phyloP scores from a whole-genome alignment of 2,329 filamentous ascomycete species.

The Apiospora arundinis region DNA sequence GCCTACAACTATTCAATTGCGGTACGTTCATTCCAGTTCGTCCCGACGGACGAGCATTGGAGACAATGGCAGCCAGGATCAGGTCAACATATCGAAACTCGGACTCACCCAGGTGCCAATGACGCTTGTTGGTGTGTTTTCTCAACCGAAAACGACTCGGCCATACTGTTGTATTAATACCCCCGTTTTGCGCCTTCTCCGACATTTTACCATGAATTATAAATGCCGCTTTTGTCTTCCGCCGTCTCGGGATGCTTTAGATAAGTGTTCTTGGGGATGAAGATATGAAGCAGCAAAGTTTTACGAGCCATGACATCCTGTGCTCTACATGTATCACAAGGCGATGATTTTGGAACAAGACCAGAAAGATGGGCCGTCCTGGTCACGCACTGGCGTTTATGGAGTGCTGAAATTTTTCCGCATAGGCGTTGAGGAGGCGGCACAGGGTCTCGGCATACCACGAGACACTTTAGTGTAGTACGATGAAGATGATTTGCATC shows the following conservation, averaged over 20 bases:
- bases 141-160: conserved; percentile 11
- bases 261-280: conserved; percentile 16
- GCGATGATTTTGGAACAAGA: conserved; percentile 24
- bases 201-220: conserved; percentile 20
- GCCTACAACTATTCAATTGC: neutral
- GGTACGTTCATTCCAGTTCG: neutral
- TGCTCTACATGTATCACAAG: conserved; percentile 23
- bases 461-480: conserved; percentile 3
- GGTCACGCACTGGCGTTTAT: conserved; percentile 25
- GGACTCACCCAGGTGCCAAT: neutral
- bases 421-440: conserved; percentile 25
- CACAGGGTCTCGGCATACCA: neutral
- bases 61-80: neutral
- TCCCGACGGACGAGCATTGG: neutral
- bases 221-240: conserved; percentile 28
- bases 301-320: conserved; percentile 25
- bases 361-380: conserved; percentile 3
- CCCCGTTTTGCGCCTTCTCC: neutral
- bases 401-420: conserved; percentile 23
- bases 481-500: conserved; percentile 25
- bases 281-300: neutral
- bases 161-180: conserved; percentile 13
- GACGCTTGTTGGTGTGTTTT: neutral
- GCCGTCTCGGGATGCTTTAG: conserved; percentile 9
- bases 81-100: neutral